Conservation (phyloP, 108 stramenopile species). For the Nitzschia sp. region DNA sequence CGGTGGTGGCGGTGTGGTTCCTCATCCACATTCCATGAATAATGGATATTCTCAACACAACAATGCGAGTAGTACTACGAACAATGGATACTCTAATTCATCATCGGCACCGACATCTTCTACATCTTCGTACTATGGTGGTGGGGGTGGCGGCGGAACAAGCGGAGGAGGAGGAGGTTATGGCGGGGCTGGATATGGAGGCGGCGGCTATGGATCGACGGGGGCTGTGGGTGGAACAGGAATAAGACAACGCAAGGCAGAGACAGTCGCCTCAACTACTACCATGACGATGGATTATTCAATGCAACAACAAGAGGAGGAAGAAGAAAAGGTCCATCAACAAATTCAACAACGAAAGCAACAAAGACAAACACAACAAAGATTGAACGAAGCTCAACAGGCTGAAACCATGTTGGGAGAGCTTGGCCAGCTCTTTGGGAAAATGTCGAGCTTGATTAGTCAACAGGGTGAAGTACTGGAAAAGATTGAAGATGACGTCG, state of each 20-base stretch:
- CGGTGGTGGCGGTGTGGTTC: too few species aligned
- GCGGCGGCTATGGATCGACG: slow-evolving; percentile 15
- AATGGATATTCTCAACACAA: neutral
- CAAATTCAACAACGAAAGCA: slow-evolving; percentile 70
- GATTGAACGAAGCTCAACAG: slow-evolving; percentile 68
- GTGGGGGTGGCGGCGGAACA: slow-evolving; percentile 38
- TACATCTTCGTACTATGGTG: neutral
- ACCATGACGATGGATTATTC: slow-evolving; percentile 24
- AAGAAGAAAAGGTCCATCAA: slow-evolving; percentile 38
- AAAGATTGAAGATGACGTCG: slow-evolving; percentile 90
- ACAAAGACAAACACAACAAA: slow-evolving; percentile 65
- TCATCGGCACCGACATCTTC: slow-evolving; percentile 6
- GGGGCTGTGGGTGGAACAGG: slow-evolving; percentile 23
- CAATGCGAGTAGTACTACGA: neutral
- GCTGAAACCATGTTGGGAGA: slow-evolving; percentile 75
- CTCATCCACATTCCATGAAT: neutral
- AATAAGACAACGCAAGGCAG: slow-evolving; percentile 61
- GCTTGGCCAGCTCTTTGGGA: slow-evolving; percentile 71
- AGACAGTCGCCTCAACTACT: slow-evolving; percentile 24
- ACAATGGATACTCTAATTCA: neutral
- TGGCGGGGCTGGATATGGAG: slow-evolving; percentile 34
- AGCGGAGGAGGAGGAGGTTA: slow-evolving; percentile 20
- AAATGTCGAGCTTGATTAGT: slow-evolving; percentile 71
- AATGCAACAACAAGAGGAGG: slow-evolving; percentile 31
- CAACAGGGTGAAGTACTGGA: slow-evolving; percentile 82